Percentiles rank a stretch among this genome's conserved stretches.
Conservation (phyloP, 768 basidiomycete species). For the Exidia glandulosa region DNA sequence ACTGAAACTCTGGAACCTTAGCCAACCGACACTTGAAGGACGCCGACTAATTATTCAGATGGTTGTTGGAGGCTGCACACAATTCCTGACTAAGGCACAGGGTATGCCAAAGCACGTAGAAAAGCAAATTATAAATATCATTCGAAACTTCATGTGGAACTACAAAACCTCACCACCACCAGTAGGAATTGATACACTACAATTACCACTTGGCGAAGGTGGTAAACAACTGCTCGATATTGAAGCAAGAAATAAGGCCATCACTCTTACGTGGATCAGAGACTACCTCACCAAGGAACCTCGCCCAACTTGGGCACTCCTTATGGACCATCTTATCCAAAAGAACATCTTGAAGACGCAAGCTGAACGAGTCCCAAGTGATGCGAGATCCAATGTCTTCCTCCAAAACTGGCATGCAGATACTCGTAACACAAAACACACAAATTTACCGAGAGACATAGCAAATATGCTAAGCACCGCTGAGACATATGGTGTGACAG, state of each 20-base stretch:
- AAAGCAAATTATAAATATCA: neutral
- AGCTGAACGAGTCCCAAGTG: neutral
- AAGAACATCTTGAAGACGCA: neutral
- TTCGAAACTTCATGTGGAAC: neutral
- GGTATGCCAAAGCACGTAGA: neutral
- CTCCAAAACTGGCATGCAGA: neutral
- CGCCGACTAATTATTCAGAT: neutral
- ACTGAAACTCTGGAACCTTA: constrained; percentile 9
- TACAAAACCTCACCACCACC: neutral
- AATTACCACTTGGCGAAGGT: neutral
- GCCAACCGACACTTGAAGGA: neutral
- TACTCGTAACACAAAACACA: neutral
- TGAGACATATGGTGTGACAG: neutral
- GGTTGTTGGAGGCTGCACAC: neutral
- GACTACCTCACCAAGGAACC: neutral
- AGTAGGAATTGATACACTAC: neutral
- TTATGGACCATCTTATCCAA: neutral
- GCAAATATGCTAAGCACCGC: neutral
- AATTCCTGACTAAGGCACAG: neutral
- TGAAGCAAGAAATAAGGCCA: neutral
- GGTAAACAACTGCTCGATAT: neutral
- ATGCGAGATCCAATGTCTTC: neutral
- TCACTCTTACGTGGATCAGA: neutral
- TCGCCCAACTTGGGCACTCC: neutral
- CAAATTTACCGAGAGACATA: neutral